Percentiles rank a stretch among this genome's conserved stretches.
Evolutionary conservation across 306 rosid species (phyloP).

Genomic region (Acacia crassicarpa): DNA sequence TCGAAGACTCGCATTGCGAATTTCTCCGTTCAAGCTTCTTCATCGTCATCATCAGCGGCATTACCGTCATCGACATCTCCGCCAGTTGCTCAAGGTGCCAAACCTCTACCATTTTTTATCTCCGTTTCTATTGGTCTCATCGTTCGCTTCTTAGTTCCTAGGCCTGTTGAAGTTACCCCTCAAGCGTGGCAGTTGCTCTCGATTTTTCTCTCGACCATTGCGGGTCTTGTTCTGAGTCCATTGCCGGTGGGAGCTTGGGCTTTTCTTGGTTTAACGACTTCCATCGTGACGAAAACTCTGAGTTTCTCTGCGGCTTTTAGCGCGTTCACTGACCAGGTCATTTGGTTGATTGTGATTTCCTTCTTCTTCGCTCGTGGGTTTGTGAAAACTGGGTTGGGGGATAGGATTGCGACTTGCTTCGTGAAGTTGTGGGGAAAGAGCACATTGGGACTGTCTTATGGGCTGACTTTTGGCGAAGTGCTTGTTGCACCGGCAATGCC

Average conservation of each 20-base stretch:
- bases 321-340: constrained; percentile 45
- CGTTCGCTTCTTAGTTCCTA: constrained; percentile 55
- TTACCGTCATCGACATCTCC: neutral
- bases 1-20: constrained; percentile 2
- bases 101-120: constrained; percentile 46
- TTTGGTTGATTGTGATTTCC: constrained; percentile 76
- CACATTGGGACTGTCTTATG: constrained; percentile 8
- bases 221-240: constrained; percentile 64
- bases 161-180: constrained; percentile 50
- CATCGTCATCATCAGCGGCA: constrained; percentile 14
- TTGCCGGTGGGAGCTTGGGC: constrained; percentile 64
- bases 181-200: constrained; percentile 71
- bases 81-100: constrained; percentile 39
- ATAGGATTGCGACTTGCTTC: constrained; percentile 53
- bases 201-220: constrained; percentile 62
- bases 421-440: constrained; percentile 11
- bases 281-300: constrained; percentile 56
- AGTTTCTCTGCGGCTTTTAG: constrained; percentile 53
- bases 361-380: constrained; percentile 72
- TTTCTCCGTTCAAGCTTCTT: constrained; percentile 27
- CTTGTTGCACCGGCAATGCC: constrained; percentile 18
- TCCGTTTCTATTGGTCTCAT: constrained; percentile 50
- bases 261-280: constrained; percentile 51
- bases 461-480: neutral
- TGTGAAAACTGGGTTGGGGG: constrained; percentile 69